Conservation (phyloP, 805 yeast species). For the Yarrowia bubula region DNA sequence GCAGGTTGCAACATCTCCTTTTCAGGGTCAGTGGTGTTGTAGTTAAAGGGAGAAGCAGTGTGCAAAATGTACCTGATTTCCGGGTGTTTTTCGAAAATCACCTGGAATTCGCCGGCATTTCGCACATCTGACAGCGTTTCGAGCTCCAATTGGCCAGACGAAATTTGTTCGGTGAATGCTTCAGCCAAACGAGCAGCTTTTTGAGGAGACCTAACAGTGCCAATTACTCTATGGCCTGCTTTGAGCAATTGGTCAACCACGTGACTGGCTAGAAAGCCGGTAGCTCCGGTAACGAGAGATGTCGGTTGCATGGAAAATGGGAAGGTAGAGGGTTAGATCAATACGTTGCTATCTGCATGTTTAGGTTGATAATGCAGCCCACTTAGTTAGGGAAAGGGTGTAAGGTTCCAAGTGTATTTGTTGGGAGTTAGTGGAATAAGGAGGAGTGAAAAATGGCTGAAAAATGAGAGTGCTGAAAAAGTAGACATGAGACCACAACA, state of each 20-base stretch:
- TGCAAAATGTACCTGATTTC: slow-evolving; percentile 41
- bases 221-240: slow-evolving; percentile 46
- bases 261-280: slow-evolving; percentile 49
- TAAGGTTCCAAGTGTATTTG: no score
- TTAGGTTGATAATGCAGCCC: slow-evolving; percentile 7
- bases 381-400: no score
- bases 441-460: no score
- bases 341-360: not conserved
- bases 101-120: slow-evolving; percentile 47
- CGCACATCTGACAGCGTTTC: slow-evolving; percentile 38
- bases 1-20: slow-evolving; percentile 49
- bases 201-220: slow-evolving; percentile 46
- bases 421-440: no score
- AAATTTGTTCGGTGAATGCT: slow-evolving; percentile 28
- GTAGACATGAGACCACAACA: not conserved
- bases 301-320: not conserved
- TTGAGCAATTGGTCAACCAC: slow-evolving; percentile 43
- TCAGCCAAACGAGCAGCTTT: slow-evolving; percentile 43
- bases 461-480: no score
- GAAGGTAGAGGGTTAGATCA: not conserved
- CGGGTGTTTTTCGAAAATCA: slow-evolving; percentile 46
- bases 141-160: slow-evolving; percentile 35
- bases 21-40: slow-evolving; percentile 40
- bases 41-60: slow-evolving; percentile 45
- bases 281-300: slow-evolving; percentile 48